phyloP scores from a whole-genome alignment of 441 rosid genomes.

The Metrosideros polymorpha region DNA sequence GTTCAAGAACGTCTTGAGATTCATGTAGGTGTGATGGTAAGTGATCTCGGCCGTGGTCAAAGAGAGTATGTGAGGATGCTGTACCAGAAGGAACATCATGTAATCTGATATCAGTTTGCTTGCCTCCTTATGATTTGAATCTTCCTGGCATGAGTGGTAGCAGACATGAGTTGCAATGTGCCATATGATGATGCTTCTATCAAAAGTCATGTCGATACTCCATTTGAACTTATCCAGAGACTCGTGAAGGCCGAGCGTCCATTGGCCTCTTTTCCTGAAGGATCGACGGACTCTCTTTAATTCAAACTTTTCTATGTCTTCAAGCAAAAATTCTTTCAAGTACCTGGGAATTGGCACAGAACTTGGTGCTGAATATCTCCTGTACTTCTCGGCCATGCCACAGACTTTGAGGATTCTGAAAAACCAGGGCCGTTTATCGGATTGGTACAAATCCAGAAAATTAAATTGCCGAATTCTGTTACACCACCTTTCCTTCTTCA shows the following conservation, averaged over 20 bases:
- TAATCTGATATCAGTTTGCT: not conserved
- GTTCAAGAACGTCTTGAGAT: not conserved
- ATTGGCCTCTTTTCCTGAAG: not conserved
- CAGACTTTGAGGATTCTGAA: not conserved
- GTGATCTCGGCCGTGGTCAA: not conserved
- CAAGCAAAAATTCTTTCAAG: not conserved
- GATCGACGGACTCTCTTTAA: not conserved
- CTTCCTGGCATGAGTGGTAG: not conserved
- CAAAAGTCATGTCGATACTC: not conserved
- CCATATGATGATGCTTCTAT: not conserved
- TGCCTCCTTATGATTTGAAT: rapidly evolving
- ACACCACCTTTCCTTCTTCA: not conserved
- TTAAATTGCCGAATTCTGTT: not conserved
- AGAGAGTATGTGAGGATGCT: not conserved
- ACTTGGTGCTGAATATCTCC: not conserved
- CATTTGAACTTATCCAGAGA: not conserved
- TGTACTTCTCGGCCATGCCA: not conserved
- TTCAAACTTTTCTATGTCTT: not conserved
- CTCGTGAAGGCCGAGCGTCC: not conserved
- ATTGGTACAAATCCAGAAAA: not conserved
- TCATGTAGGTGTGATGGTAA: not conserved
- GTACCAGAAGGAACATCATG: not conserved
- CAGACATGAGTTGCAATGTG: not conserved
- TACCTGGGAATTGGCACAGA: not conserved
- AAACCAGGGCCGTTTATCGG: not conserved